phyloP scores from a whole-genome alignment of 1,139 yeast genomes.

The Diutina pseudorugosa region DNA sequence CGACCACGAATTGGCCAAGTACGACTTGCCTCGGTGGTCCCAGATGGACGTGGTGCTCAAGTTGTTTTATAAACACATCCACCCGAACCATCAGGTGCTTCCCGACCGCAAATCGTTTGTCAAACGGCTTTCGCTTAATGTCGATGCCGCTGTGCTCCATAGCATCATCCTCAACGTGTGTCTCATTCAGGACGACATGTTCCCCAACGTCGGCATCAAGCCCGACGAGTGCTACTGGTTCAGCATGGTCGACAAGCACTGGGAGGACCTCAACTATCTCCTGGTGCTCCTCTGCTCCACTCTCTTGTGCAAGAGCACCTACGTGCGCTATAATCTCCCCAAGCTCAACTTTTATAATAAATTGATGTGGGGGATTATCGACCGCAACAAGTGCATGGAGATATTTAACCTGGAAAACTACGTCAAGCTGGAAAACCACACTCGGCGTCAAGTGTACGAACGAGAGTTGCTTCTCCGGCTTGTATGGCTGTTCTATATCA shows the following conservation, averaged over 20 bases:
- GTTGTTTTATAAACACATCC: conserved; percentile 34
- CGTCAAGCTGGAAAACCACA: background rate
- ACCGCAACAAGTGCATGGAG: conserved; percentile 14
- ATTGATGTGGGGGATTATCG: conserved; percentile 15
- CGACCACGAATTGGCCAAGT: conserved; percentile 7
- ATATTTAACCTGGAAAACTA: conserved; percentile 9
- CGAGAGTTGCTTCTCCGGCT: conserved; percentile 25
- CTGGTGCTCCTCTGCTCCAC: conserved; percentile 15
- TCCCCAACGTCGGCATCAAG: conserved; percentile 5
- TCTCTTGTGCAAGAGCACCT: conserved; percentile 11
- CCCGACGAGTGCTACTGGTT: conserved; percentile 30
- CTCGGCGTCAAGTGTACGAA: conserved; percentile 18
- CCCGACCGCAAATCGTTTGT: conserved; percentile 29
- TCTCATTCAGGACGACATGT: background rate
- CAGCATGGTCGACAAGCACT: conserved; percentile 19
- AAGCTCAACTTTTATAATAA: conserved; percentile 6
- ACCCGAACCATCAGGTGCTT: conserved; percentile 32
- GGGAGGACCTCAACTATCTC: conserved; percentile 21
- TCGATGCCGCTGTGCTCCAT: conserved; percentile 31
- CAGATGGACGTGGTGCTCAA: conserved; percentile 27
- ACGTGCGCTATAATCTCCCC: conserved; percentile 9
- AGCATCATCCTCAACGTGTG: conserved; percentile 35
- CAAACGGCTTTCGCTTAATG: conserved; percentile 17
- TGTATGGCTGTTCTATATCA: conserved; percentile 31
- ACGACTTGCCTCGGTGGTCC: conserved; percentile 33